Conservation (phyloP, 169 alveolate species). For the Blepharisma undulans region DNA sequence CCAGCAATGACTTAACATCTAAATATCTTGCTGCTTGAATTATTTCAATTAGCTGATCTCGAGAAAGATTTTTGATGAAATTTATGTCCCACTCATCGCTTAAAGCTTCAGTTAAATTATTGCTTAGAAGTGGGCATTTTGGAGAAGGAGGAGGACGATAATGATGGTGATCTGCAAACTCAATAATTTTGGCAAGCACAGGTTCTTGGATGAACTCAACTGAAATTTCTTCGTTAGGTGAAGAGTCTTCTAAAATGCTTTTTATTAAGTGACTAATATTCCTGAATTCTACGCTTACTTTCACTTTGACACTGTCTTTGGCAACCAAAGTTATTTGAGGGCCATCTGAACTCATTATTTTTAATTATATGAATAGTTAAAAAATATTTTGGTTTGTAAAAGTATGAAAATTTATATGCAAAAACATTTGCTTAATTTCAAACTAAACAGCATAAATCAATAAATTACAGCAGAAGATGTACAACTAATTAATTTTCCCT, state of each 20-base stretch:
- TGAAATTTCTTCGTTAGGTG: slow-evolving; percentile 31
- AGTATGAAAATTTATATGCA: too few species aligned
- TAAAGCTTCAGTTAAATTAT: neutral
- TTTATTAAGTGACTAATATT: neutral
- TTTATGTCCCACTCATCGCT: neutral
- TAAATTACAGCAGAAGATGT: too few species aligned
- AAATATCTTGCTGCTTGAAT: slow-evolving; percentile 61
- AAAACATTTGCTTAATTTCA: too few species aligned
- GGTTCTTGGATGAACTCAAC: neutral
- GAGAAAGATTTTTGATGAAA: neutral
- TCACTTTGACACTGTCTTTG: slow-evolving; percentile 1
- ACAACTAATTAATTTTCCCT: neutral
- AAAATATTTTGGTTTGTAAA: too few species aligned
- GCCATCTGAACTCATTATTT: neutral
- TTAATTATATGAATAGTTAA: too few species aligned
- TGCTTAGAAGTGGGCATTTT: neutral
- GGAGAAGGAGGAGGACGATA: neutral
- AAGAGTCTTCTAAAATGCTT: neutral
- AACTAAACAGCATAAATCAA: too few species aligned
- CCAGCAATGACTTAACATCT: slow-evolving; percentile 49
- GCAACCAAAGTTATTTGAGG: neutral
- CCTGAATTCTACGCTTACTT: neutral
- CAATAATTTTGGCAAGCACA: neutral
- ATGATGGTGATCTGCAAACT: neutral
- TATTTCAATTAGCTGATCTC: slow-evolving; percentile 57